Evolutionary conservation across 306 rosid genomes (phyloP).

Genomic region (Argentina anserina): DNA sequence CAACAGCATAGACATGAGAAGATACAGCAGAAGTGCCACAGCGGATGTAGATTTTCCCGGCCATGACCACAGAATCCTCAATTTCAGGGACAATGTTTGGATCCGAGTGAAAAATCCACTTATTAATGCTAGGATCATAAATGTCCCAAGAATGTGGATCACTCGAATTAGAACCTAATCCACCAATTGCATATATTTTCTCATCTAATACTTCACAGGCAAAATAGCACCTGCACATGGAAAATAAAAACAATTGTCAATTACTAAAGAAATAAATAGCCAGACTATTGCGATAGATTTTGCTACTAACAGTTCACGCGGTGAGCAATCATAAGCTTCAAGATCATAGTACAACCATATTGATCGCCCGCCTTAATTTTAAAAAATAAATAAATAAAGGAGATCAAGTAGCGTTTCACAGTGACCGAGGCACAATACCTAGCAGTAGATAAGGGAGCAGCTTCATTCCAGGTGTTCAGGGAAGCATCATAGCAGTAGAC

Average conservation of each 20-base stretch:
- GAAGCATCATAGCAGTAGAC: constrained; percentile 68
- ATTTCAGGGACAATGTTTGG: constrained; percentile 54
- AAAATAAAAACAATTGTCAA: neutral
- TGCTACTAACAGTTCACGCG: neutral
- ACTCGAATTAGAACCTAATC: constrained; percentile 61
- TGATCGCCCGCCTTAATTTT: neutral
- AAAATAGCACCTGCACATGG: constrained; percentile 66
- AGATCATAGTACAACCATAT: neutral
- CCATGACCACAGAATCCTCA: constrained; percentile 71
- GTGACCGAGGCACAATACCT: constrained; percentile 63
- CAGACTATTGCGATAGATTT: neutral
- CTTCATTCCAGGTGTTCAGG: constrained; percentile 52
- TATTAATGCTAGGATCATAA: constrained; percentile 49
- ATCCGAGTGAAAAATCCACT: constrained; percentile 55
- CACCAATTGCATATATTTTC: constrained; percentile 79
- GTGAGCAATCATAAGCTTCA: neutral
- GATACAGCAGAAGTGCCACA: constrained; percentile 43
- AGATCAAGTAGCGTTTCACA: too few species aligned
- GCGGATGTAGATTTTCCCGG: constrained; percentile 72
- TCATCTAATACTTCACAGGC: constrained; percentile 70
- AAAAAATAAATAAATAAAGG: too few species aligned
- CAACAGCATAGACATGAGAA: constrained; percentile 51
- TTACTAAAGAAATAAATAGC: neutral
- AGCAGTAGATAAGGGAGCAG: constrained; percentile 63
- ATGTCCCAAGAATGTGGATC: constrained; percentile 79